Evolutionary conservation across 2,329 filamentous ascomycete species (phyloP).

Genomic region (Didymella sp.): DNA sequence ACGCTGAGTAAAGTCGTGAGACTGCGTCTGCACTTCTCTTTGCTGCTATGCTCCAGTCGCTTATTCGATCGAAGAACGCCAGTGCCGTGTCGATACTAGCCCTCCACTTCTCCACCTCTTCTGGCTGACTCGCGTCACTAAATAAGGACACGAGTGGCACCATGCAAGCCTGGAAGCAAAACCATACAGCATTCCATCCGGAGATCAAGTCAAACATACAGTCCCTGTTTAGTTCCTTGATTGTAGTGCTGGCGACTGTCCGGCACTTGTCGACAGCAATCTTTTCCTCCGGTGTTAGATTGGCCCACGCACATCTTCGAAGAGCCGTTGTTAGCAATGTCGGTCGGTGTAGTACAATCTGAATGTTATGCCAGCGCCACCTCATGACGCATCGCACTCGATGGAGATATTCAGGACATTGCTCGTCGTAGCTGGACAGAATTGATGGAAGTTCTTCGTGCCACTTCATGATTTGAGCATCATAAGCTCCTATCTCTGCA

Average conservation of each 20-base stretch:
- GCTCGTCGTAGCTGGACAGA: slow-evolving; percentile 58
- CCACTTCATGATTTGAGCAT: slow-evolving; percentile 74
- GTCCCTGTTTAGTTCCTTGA: slow-evolving; percentile 73
- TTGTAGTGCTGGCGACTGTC: slow-evolving; percentile 71
- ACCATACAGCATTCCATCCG: slow-evolving; percentile 83
- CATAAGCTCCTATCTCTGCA: slow-evolving; percentile 70
- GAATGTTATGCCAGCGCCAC: slow-evolving; percentile 81
- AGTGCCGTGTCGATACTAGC: slow-evolving; percentile 52
- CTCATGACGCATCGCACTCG: slow-evolving; percentile 78
- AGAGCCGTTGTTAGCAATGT: slow-evolving; percentile 70
- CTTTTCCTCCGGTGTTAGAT: slow-evolving; percentile 67
- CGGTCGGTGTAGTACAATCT: slow-evolving; percentile 77
- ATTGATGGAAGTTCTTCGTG: slow-evolving; percentile 69
- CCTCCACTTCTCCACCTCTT: slow-evolving; percentile 53
- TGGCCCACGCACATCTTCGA: slow-evolving; percentile 60
- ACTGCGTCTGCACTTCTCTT: slow-evolving; percentile 54
- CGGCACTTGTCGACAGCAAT: slow-evolving; percentile 73
- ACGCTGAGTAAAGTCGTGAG: slow-evolving; percentile 52
- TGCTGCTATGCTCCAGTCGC: slow-evolving; percentile 54
- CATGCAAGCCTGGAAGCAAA: slow-evolving; percentile 81
- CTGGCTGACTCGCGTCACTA: slow-evolving; percentile 62
- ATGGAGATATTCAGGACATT: slow-evolving; percentile 73
- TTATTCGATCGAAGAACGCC: slow-evolving; percentile 53
- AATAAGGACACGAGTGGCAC: slow-evolving; percentile 78
- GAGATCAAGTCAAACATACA: slow-evolving; percentile 77